Percentiles rank a stretch among this genome's conserved stretches.
These are phyloP conservation scores for Babesia bigemina DNA, from an alignment of 169 alveolate species.

Conservation along the genomic window DNA sequence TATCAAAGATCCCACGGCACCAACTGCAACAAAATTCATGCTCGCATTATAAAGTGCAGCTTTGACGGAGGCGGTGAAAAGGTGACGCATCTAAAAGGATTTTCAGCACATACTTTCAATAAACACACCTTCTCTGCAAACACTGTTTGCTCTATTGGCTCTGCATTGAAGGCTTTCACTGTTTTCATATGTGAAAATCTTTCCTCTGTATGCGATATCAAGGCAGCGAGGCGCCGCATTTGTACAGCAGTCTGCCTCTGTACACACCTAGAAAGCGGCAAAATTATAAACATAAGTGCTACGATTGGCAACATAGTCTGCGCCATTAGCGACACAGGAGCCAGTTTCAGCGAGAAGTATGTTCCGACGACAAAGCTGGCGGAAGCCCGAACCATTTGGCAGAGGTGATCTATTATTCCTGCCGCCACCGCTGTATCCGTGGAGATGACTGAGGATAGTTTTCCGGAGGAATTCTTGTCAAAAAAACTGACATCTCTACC, in stretches of 20 bases:
- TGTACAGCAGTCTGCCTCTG: conserved; percentile 20
- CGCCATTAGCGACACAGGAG: conserved; percentile 39
- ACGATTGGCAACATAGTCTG: conserved; percentile 36
- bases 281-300: conserved; percentile 7
- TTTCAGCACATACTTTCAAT: too few relatives aligned
- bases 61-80: conserved; percentile 8
- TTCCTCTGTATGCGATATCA: conserved; percentile 34
- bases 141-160: conserved; percentile 2
- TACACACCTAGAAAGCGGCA: conserved; percentile 34
- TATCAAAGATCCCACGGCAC: conserved; percentile 47
- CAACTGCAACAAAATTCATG: conserved; percentile 48
- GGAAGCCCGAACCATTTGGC: conserved; percentile 23
- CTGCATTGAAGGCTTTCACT: conserved; percentile 58
- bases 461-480: conserved; percentile 64
- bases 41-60: conserved; percentile 21
- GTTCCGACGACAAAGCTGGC: conserved; percentile 45
- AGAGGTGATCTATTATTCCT: conserved; percentile 46
- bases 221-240: conserved; percentile 24
- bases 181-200: conserved; percentile 36
- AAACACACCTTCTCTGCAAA: conserved; percentile 30
- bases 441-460: conserved; percentile 58
- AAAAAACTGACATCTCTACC: conserved; percentile 63
- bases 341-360: conserved; percentile 30
- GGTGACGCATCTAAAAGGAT: conserved; percentile 1
- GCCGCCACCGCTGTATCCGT: conserved; percentile 65